Evolutionary conservation across 116 monocot genomes (phyloP), one percentile per base, ranked within the genome.

Genomic region (Phalaenopsis hybrid): DNA sequence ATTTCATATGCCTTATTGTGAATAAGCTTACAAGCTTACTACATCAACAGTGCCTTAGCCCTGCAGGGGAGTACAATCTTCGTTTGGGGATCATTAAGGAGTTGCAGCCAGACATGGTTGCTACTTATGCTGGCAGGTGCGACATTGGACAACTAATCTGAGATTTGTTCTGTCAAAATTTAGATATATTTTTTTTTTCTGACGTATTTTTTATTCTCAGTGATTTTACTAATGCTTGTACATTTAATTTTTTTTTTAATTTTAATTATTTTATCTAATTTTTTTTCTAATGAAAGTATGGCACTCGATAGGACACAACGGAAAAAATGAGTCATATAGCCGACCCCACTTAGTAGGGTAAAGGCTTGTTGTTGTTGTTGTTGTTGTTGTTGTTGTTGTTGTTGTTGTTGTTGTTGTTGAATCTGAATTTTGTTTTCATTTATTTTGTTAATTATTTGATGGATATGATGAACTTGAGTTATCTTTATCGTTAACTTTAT

Each of bases 31-130:
- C 15, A 31, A 58, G 46, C 48, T 57, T 80, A 81, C 80, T 82
- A 23, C 31, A 37, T 81, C 23, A 82, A 76, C 85, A 99, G 99
- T 99, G 95, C 87, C 95, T 99, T 82, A 99, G 99, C 86, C 99
- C 99, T 83, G 99, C 99, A 83, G 99, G 99, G 70, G 99, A 99
- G 78, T 99, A 95, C 79, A 99, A 99, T 84, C 93, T 99, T 76
- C 91, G 99, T 31, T 85, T 99, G 28, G 99, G 99, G 81, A 95
- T 99, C 45, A 93, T 95, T 78, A 99, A 99, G 81, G 99, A 99
- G 83, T 81, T 99, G 81, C 93, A 99, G 44, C 99, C 99, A 75
- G 99, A 99, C 46, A 90, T 99, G 93, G 99, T 99, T 84, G 99
- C 99, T 5, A 99, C 99, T 45, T 86, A 89, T 91, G 89, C 99